Base-by-base conservation (phyloP, 257 asterid species). In the Misopates orontium region DNA sequence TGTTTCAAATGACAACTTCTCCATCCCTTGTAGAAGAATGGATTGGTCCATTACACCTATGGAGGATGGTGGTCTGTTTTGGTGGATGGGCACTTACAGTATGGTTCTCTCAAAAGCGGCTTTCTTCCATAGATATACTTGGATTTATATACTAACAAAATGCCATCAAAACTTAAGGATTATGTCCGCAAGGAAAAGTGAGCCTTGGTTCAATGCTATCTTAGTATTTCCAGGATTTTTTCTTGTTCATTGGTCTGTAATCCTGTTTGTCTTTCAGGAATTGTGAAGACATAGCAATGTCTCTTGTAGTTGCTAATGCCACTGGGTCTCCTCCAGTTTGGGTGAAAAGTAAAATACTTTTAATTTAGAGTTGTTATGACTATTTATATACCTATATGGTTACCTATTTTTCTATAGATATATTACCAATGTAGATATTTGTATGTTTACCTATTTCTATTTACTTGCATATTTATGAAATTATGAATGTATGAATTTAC, bases 31-130 rank as follows among this genome's bases (percentile, higher is more conserved):
- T 73, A 85, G 87, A 73, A 63, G 68, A 77, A 69, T 58, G 84
- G 79, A 2, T 54, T 62, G 54, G 25, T 56, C 25, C 71, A 61
- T 21, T 82, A 80, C 64, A 64, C 31, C 24, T 87, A 80, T 39
- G 80, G 95, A 22, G 87, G 95, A 51, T 87, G 91, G 95, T 84
- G 91, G 91, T 77, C 95, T 15, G 89, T n/a, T 87, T 54, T 84
- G 90, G 90, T 82, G 95, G 90, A 78, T 53, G 57, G 88, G 90
- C 56, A 82, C 82, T 14, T 84, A 82, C 60, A 86, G 87, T 62
- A 82, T 86, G 87, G 83, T 86, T 62, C 95, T 86, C 67, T 71
- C 91, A 2, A 86, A 86, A 73, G 88, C 91, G 53, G 87, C 87
- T 15, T 86, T 84, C 78, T 78, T 86, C 56, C 90, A 84, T 48